Evolutionary conservation across 306 rosid genomes (phyloP).

Genomic region (Vigna unguiculata): DNA sequence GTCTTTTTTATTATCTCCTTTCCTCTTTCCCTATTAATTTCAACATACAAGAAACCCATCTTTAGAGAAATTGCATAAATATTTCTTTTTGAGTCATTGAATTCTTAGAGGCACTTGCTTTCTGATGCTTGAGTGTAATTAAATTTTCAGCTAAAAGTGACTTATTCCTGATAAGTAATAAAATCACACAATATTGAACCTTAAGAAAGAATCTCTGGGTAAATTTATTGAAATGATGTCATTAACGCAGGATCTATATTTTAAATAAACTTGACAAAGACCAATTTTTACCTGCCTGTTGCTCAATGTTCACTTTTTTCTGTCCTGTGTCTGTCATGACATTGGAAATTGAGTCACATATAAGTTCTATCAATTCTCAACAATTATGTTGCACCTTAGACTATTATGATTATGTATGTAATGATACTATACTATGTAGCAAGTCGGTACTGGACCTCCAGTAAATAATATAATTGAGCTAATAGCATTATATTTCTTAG

Average conservation of each 20-base stretch:
- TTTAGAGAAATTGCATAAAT: background rate
- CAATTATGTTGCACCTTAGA: constrained; percentile 17
- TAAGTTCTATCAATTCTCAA: constrained; percentile 20
- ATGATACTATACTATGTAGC: constrained; percentile 26
- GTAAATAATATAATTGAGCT: constrained; percentile 14
- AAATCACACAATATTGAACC: constrained; percentile 3
- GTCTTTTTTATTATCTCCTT: background rate
- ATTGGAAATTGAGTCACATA: constrained; percentile 18
- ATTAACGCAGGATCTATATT: constrained; percentile 17
- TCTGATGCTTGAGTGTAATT: constrained; percentile 21
- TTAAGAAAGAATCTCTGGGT: constrained; percentile 5
- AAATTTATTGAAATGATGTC: constrained; percentile 13
- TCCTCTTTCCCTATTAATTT: background rate
- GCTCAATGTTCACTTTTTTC: constrained; percentile 17
- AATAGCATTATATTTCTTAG: constrained; percentile 35
- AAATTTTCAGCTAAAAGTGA: constrained; percentile 5
- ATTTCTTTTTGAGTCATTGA: background rate
- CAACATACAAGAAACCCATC: background rate
- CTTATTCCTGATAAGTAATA: constrained; percentile 37
- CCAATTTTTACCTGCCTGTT: constrained; percentile 3
- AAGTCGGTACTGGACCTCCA: constrained; percentile 32
- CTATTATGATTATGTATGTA: constrained; percentile 32
- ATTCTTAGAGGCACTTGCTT: constrained; percentile 15
- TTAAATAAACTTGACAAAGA: constrained; percentile 10
- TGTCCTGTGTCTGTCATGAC: constrained; percentile 30